phyloP scores from a whole-genome alignment of 2,329 filamentous ascomycete genomes.

The Talaromyces pinophilus region DNA sequence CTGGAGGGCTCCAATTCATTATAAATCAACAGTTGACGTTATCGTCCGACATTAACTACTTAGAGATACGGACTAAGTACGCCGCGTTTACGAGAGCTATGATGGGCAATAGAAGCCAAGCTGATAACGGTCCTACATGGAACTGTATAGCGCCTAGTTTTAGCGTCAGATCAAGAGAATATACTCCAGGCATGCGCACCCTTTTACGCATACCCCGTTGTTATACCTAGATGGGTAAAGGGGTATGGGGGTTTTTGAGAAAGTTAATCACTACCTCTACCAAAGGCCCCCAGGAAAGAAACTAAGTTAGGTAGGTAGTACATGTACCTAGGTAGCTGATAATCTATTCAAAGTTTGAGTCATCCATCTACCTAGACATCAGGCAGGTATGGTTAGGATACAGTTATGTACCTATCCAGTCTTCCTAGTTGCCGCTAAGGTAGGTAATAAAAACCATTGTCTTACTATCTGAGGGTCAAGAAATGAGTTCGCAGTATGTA shows the following conservation, averaged over 20 bases:
- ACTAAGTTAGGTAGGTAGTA: neutral
- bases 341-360: no score
- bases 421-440: neutral
- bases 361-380: neutral
- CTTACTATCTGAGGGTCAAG: neutral
- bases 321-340: no score
- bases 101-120: neutral
- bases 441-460: neutral
- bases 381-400: neutral
- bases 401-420: neutral
- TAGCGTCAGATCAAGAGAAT: neutral
- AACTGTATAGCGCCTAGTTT: neutral
- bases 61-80: neutral
- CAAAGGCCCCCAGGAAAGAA: neutral
- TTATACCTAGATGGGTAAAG: neutral
- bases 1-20: neutral
- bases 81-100: neutral
- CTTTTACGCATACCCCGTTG: neutral
- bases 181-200: neutral
- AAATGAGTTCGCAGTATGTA: neutral
- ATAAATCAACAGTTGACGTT: neutral
- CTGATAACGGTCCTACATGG: neutral
- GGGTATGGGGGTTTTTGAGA: neutral
- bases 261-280: neutral
- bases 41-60: neutral